These are phyloP conservation scores for Sporothrix sp. DNA, from an alignment of 2,329 filamentous ascomycete genomes.

Conservation along the genomic window DNA sequence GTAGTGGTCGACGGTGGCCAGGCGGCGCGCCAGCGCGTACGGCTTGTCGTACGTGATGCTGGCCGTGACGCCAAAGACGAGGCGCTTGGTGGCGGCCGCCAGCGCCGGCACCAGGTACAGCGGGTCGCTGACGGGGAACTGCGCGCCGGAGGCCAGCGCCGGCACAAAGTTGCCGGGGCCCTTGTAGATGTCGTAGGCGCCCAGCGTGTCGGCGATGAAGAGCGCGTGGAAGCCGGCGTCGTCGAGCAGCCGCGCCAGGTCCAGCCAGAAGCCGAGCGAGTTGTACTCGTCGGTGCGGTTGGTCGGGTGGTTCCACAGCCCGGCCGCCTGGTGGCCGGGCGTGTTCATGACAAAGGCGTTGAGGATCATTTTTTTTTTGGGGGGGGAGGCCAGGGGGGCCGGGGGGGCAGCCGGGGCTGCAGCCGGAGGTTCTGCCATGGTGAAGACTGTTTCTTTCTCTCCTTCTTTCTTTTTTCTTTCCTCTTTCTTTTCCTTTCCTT, in stretches of 20 bases:
- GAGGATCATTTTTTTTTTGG: conserved; percentile 30
- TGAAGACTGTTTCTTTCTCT: not conserved
- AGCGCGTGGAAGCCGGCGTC: conserved; percentile 15
- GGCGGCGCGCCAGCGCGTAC: conserved; percentile 6
- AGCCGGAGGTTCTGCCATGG: not conserved
- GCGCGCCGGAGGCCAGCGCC: conserved; percentile 11
- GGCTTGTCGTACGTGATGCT: conserved; percentile 11
- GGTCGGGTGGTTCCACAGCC: conserved; percentile 15
- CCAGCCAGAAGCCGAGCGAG: conserved; percentile 12
- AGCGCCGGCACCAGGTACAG: conserved; percentile 9
- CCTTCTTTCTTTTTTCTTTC: not conserved
- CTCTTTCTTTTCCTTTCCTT: not conserved
- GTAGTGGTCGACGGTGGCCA: conserved; percentile 15
- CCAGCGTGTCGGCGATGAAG: conserved; percentile 16
- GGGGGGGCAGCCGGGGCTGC: not conserved
- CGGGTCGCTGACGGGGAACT: conserved; percentile 17
- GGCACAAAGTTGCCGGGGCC: conserved; percentile 14
- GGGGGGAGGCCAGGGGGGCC: not conserved
- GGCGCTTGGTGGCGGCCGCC: conserved; percentile 11
- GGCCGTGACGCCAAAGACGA: conserved; percentile 12
- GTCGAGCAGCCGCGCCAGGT: conserved; percentile 14
- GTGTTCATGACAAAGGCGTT: conserved; percentile 31
- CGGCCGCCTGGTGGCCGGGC: conserved; percentile 14
- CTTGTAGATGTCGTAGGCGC: conserved; percentile 16
- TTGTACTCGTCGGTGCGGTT: conserved; percentile 15